A percentile compares a stretch with the other conserved stretches of the same genome.
Evolutionary conservation across 1,284 basidiomycete species (phyloP).

Genomic region (Pyrrhoderma noxium): DNA sequence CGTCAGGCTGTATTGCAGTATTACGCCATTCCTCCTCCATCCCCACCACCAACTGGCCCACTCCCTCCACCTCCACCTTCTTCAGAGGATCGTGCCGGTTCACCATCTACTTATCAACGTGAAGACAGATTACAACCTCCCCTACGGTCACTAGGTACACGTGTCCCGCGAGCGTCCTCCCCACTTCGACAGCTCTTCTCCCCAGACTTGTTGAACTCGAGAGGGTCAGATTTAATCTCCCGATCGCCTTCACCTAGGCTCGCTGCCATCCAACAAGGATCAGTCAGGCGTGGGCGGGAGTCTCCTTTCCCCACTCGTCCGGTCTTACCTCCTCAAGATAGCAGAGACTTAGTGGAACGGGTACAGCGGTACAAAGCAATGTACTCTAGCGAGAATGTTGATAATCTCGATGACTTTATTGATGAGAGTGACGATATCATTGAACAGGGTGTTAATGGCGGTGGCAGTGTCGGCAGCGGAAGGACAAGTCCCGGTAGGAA

Average conservation of each 20-base stretch:
- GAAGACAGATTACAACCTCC: not conserved
- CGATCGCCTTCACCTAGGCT: conserved; percentile 7
- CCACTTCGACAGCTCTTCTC: not conserved
- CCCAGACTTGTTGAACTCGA: not conserved
- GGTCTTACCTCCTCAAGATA: conserved; percentile 15
- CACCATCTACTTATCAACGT: not conserved
- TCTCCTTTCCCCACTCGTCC: conserved; percentile 17
- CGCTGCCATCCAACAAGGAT: not conserved
- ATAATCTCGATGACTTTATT: not conserved
- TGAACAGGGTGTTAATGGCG: not conserved
- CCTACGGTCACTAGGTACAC: not conserved
- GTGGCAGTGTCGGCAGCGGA: no score
- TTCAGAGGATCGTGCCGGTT: not conserved
- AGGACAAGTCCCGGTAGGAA: no score
- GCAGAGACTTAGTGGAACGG: conserved; percentile 5
- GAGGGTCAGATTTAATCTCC: not conserved
- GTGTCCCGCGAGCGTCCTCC: not conserved
- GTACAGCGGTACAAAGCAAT: conserved; percentile 7
- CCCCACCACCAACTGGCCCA: conserved; percentile 16
- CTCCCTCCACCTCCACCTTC: conserved; percentile 5
- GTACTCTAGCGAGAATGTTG: not conserved
- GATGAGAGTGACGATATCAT: not conserved
- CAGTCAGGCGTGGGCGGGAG: conserved; percentile 11
- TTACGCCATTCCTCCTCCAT: conserved; percentile 16
- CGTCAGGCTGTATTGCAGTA: conserved; percentile 15